These are phyloP conservation scores for Podila epigama DNA, from an alignment of 192 early-diverging fungal species.

Conservation along the genomic window DNA sequence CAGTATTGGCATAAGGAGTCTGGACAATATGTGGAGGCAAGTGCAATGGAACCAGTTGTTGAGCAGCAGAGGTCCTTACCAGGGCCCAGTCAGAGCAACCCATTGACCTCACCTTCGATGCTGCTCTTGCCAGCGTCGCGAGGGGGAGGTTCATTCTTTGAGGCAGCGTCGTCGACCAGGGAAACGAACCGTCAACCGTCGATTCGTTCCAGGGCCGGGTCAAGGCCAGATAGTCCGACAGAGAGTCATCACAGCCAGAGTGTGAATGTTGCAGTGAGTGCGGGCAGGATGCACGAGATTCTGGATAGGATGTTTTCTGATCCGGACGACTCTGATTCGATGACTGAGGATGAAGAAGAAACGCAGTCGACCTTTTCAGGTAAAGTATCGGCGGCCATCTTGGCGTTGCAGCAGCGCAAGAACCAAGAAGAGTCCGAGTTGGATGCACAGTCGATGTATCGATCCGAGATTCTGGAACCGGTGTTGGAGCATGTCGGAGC, in stretches of 20 bases:
- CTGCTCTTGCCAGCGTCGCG: constrained; percentile 12
- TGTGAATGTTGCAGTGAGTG: constrained; percentile 24
- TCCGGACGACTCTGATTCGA: constrained; percentile 32
- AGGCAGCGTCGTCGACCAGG: not conserved
- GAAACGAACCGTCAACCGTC: constrained; percentile 3
- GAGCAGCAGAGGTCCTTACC: no score
- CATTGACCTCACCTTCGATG: constrained; percentile 10
- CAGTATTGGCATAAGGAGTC: constrained; percentile 47
- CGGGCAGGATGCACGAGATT: constrained; percentile 45
- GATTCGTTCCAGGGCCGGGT: constrained; percentile 19
- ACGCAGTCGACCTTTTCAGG: constrained; percentile 35
- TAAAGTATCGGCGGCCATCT: constrained; percentile 33
- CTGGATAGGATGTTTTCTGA: constrained; percentile 50
- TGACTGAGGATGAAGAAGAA: constrained; percentile 31
- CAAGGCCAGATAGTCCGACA: constrained; percentile 36
- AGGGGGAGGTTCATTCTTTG: constrained; percentile 21
- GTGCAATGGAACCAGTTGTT: no score
- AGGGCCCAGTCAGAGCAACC: not conserved
- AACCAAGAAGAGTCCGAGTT: constrained; percentile 21
- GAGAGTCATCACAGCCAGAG: constrained; percentile 31
- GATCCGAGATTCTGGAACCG: constrained; percentile 27
- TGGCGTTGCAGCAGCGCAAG: constrained; percentile 30
- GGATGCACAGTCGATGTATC: constrained; percentile 37
- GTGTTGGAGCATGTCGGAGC: constrained; percentile 19
- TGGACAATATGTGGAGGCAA: constrained; percentile 31